phyloP scores from a whole-genome alignment of 2,329 filamentous ascomycete species.

The Fusarium liriodendri region DNA sequence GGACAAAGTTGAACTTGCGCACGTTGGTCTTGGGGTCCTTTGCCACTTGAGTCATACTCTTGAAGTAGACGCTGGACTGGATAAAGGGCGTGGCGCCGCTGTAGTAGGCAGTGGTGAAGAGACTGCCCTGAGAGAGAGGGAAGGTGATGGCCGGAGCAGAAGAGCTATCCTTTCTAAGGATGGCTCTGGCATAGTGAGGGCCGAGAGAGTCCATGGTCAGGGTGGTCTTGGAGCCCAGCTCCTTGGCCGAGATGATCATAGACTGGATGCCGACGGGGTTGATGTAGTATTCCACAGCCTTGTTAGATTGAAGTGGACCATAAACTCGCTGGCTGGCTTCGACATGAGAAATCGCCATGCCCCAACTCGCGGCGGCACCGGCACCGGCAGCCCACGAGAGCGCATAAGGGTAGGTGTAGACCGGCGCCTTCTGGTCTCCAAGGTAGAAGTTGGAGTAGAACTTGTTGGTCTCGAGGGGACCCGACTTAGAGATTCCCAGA shows the following conservation, averaged over 20 bases:
- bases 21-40: conserved; percentile 71
- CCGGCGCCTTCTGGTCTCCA: conserved; percentile 73
- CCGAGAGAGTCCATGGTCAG: conserved; percentile 66
- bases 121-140: conserved; percentile 90
- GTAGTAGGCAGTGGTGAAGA: conserved; percentile 84
- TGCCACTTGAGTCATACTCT: conserved; percentile 68
- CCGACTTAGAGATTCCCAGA: conserved; percentile 58
- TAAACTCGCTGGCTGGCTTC: conserved; percentile 75
- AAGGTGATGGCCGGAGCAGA: conserved; percentile 75
- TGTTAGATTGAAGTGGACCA: conserved; percentile 66
- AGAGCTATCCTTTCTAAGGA: conserved; percentile 67
- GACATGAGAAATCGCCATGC: conserved; percentile 80
- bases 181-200: conserved; percentile 73
- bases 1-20: conserved; percentile 78
- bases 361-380: conserved; percentile 75
- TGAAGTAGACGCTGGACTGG: conserved; percentile 80
- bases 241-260: conserved; percentile 80
- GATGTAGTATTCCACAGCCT: conserved; percentile 77
- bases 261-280: conserved; percentile 87
- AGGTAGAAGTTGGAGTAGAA: conserved; percentile 87
- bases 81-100: conserved; percentile 76
- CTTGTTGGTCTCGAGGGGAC: conserved; percentile 79
- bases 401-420: conserved; percentile 82
- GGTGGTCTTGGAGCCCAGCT: conserved; percentile 72
- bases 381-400: conserved; percentile 74